A percentile compares a stretch with the other conserved stretches of the same genome.
These are phyloP conservation scores for Acrocalymma vagum DNA, from an alignment of 2,329 filamentous ascomycete species.

Conservation along the genomic window DNA sequence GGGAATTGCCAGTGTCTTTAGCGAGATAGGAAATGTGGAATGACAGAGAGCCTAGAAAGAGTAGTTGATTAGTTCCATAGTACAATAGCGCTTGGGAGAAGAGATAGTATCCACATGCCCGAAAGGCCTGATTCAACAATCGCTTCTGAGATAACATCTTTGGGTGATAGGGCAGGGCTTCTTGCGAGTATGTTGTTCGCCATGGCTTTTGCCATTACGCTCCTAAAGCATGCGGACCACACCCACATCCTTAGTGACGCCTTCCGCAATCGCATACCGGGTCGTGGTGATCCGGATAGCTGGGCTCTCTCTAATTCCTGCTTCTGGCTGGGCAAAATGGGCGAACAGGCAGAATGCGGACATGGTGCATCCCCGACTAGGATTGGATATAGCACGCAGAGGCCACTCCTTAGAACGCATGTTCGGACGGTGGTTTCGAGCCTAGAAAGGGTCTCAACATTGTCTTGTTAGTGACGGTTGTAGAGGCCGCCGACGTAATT, in stretches of 20 bases:
- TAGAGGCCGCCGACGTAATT: conserved; percentile 21
- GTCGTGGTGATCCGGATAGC: conserved; percentile 28
- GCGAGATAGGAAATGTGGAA: conserved; percentile 13
- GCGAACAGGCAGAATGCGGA: conserved; percentile 32
- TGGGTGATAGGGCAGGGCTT: no score
- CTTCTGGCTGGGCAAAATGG: conserved; percentile 27
- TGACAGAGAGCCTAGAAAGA: conserved; percentile 18
- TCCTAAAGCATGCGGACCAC: no score
- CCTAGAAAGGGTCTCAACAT: no score
- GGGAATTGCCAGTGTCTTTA: conserved; percentile 12
- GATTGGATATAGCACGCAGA: conserved; percentile 29
- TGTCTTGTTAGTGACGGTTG: conserved; percentile 6
- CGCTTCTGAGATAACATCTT: neutral
- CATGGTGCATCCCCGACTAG: conserved; percentile 30
- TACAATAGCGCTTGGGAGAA: conserved; percentile 24
- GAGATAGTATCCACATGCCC: conserved; percentile 16
- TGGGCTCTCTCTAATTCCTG: conserved; percentile 26
- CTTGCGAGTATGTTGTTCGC: no score
- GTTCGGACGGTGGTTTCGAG: conserved; percentile 29
- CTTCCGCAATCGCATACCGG: conserved; percentile 32
- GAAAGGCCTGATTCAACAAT: conserved; percentile 6
- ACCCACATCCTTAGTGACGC: conserved; percentile 11
- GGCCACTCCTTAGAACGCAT: conserved; percentile 36
- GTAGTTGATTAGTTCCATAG: conserved; percentile 29
- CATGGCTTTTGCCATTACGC: no score